Base-by-base conservation (phyloP, 2,329 filamentous ascomycete species). In the Dothidotthia symphoricarpi region DNA sequence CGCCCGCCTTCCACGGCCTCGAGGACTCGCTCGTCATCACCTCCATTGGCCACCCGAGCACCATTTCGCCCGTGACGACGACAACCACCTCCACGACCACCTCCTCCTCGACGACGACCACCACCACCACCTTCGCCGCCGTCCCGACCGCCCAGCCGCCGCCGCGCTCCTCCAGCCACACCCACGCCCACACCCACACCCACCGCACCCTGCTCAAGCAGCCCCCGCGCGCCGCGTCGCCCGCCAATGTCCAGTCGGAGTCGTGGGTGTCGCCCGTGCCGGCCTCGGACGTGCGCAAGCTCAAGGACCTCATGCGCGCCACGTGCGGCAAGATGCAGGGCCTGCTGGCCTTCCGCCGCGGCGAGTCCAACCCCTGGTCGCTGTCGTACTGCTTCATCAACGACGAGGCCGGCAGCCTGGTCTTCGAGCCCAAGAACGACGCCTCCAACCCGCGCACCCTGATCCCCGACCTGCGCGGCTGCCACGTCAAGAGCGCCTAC, bases 321-420 rank as follows among this genome's bases (percentile, higher is more conserved):
- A 71, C 88, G 6, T 85, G 83, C 56, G 87, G 88, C 17, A 78
- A 82, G 49, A 93, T 91, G 86, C 82, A 82, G 54, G 87, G 87
- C 39, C 81, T 84, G 50, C 74, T 89, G 19, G 83, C 87, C 47
- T 91, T 87, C 59, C 80, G 85, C 53, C 74, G 74, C 28, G 79
- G 81, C 25, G 72, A 75, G 11, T 71, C 72, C 16, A 80, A 76
- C 12, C 72, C 76, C 1, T 93, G 87, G 87, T 75, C 77, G 40
- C 67, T 74, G 24, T 86, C 86, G n/a, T 78, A 84, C 45, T 86
- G 83, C 59, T 88, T 83, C 57, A 87, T 93, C 45, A 83, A 90
- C 45, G 84, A 88, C 41, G 83, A 87, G 31, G 80, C 78, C 41
- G 86, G 85, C 2, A 82, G 81, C 50, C 69, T 93, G 46, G 82